Evolutionary conservation across 129 eudicot genomes (phyloP).

Genomic region (Flaveria brownii): DNA sequence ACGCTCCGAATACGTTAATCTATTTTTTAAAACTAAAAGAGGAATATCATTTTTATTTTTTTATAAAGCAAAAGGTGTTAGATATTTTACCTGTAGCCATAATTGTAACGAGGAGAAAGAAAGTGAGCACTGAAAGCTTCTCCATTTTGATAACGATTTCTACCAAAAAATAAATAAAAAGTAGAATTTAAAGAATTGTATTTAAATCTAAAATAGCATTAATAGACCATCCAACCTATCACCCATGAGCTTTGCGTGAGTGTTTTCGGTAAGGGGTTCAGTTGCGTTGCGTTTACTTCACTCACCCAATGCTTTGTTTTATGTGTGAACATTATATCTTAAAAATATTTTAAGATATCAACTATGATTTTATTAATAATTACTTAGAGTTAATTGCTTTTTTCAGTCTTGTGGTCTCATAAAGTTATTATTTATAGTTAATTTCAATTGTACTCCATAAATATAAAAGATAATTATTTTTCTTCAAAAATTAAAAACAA

Average conservation of each 20-base stretch:
- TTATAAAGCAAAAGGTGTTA: not conserved
- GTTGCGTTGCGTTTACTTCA: not conserved
- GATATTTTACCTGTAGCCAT: constrained; percentile 29
- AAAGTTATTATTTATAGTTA: too few species aligned
- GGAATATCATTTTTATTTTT: not conserved
- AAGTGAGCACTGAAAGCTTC: constrained; percentile 22
- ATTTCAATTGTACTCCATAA: too few species aligned
- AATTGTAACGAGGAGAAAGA: constrained; percentile 24
- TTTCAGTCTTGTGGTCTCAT: too few species aligned
- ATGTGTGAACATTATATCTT: not conserved
- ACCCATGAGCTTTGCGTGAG: constrained; percentile 18
- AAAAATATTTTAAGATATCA: too few species aligned
- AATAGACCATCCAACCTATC: not conserved
- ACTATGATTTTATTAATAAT: too few species aligned
- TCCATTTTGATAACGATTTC: constrained; percentile 19
- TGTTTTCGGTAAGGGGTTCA: not conserved
- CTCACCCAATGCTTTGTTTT: not conserved
- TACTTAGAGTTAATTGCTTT: too few species aligned
- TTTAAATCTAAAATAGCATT: not conserved
- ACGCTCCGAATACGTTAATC: too few species aligned
- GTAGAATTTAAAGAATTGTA: not conserved
- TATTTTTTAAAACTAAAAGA: too few species aligned
- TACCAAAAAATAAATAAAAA: not conserved
- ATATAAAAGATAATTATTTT: too few species aligned
- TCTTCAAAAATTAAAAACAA: too few species aligned